These are phyloP conservation scores for Monosporascus sp. DNA, from an alignment of 2,329 filamentous ascomycete genomes.

Conservation along the genomic window DNA sequence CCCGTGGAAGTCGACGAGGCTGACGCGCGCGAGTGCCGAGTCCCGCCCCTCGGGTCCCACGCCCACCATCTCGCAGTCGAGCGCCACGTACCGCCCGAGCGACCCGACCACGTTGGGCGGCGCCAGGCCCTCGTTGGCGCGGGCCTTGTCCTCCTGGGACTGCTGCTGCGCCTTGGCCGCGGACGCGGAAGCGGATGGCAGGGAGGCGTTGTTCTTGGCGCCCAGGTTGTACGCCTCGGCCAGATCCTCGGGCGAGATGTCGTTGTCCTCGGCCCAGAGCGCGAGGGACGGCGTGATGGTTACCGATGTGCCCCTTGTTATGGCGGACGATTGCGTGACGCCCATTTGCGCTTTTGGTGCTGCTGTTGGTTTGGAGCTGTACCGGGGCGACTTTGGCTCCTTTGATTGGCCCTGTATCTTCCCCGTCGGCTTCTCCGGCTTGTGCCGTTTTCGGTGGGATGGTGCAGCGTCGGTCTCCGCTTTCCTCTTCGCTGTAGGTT, in stretches of 20 bases:
- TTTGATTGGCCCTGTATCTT: conserved; percentile 15
- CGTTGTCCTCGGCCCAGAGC: conserved; percentile 56
- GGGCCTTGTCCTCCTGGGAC: conserved; percentile 34
- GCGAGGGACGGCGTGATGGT: conserved; percentile 49
- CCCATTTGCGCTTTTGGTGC: conserved; percentile 44
- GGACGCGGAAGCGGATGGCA: conserved; percentile 26
- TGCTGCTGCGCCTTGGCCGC: conserved; percentile 5
- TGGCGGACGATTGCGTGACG: conserved; percentile 44
- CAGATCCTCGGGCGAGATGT: conserved; percentile 54
- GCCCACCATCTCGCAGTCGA: conserved; percentile 99
- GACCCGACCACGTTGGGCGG: conserved; percentile 51
- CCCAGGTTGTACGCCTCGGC: conserved; percentile 58
- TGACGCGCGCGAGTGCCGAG: conserved; percentile 79
- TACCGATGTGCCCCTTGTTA: conserved; percentile 31
- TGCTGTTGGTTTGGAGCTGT: conserved; percentile 7
- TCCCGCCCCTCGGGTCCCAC: conserved; percentile 65
- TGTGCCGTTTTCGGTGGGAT: conserved; percentile 17
- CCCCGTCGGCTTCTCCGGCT: conserved; percentile 20
- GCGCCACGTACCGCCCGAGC: conserved; percentile 77
- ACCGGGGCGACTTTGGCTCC: conserved; percentile 8
- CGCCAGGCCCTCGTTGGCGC: conserved; percentile 59
- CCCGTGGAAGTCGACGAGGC: conserved; percentile 89
- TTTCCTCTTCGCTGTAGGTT: conserved; percentile 38
- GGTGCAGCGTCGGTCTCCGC: conserved; percentile 20
- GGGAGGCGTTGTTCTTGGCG: conserved; percentile 42